Percentiles rank a stretch among this genome's conserved stretches.
phyloP scores from a whole-genome alignment of 2,329 filamentous ascomycete species.

The Neocatenulostroma microsporum region DNA sequence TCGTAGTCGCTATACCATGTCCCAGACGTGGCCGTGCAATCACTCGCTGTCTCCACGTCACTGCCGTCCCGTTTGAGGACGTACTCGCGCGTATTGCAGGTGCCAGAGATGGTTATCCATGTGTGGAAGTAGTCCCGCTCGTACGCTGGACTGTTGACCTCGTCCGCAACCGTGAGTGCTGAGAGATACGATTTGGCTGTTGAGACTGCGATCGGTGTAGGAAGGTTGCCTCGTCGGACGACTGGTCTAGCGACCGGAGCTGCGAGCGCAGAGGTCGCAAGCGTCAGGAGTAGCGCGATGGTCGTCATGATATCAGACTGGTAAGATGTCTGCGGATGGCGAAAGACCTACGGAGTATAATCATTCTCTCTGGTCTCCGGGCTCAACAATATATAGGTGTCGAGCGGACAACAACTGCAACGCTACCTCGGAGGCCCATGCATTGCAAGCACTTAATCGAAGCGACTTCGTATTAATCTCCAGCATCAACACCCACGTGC shows the following conservation, averaged over 20 bases:
- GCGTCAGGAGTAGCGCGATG: conserved; percentile 12
- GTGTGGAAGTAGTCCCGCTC: conserved; percentile 61
- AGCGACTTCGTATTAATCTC: too few species aligned
- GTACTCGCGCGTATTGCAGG: conserved; percentile 65
- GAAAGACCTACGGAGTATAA: too few species aligned
- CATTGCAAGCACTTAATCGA: too few species aligned
- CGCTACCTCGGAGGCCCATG: too few species aligned
- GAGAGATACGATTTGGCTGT: conserved; percentile 23
- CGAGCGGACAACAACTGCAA: too few species aligned
- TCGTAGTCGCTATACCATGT: conserved; percentile 68
- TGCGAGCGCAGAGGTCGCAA: conserved; percentile 16
- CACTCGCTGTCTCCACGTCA: conserved; percentile 49
- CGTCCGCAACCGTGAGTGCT: conserved; percentile 19
- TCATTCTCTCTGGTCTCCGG: too few species aligned
- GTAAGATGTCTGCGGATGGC: too few species aligned
- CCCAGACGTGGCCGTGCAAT: conserved; percentile 59
- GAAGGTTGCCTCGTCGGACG: conserved; percentile 22
- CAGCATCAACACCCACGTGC: too few species aligned
- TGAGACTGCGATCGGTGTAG: conserved; percentile 21
- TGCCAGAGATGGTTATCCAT: conserved; percentile 58
- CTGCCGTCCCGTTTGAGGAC: conserved; percentile 68
- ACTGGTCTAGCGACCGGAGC: conserved; percentile 16
- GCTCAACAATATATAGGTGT: too few species aligned
- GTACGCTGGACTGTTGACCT: conserved; percentile 42
- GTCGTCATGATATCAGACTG: too few species aligned